Evolutionary conservation across 768 basidiomycete genomes (phyloP).

Genomic region (Kwoniella pini): DNA sequence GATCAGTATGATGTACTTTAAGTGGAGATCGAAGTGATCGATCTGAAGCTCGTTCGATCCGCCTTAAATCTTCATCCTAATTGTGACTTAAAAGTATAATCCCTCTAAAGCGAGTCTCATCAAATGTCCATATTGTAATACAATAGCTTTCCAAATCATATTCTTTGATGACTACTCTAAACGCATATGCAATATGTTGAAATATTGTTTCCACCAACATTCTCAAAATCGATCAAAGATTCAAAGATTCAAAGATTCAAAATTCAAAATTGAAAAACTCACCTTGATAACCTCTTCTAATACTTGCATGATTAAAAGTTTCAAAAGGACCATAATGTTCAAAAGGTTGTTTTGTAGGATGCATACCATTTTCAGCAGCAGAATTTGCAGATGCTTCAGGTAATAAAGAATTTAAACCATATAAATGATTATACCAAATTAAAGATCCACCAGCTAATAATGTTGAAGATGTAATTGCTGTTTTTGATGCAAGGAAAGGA

Average conservation of each 20-base stretch:
- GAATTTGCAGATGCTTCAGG: conserved; percentile 90
- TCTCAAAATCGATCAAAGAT: too few relatives aligned
- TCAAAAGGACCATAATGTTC: conserved; percentile 82
- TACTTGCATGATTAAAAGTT: conserved; percentile 90
- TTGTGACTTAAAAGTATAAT: too few relatives aligned
- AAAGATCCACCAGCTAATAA: conserved; percentile 82
- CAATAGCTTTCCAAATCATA: too few relatives aligned
- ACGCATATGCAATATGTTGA: too few relatives aligned
- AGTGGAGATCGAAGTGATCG: neutral
- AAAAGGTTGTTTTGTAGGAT: conserved; percentile 85
- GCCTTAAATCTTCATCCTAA: too few relatives aligned
- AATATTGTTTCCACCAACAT: too few relatives aligned
- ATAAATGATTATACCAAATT: conserved; percentile 95
- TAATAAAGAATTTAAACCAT: conserved; percentile 84
- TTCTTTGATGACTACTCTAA: too few relatives aligned
- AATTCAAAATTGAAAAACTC: conserved; percentile 49
- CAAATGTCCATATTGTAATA: too few relatives aligned
- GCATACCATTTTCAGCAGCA: conserved; percentile 90
- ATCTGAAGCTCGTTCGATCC: neutral
- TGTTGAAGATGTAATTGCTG: conserved; percentile 64
- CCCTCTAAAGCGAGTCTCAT: too few relatives aligned
- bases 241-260: too few relatives aligned
- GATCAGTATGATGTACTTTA: conserved; percentile 65
- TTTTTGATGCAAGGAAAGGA: conserved; percentile 39
- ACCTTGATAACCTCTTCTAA: conserved; percentile 59